Conservation (phyloP, 495 filamentous ascomycete species). For the Paragyromitra xinjiangensis region DNA sequence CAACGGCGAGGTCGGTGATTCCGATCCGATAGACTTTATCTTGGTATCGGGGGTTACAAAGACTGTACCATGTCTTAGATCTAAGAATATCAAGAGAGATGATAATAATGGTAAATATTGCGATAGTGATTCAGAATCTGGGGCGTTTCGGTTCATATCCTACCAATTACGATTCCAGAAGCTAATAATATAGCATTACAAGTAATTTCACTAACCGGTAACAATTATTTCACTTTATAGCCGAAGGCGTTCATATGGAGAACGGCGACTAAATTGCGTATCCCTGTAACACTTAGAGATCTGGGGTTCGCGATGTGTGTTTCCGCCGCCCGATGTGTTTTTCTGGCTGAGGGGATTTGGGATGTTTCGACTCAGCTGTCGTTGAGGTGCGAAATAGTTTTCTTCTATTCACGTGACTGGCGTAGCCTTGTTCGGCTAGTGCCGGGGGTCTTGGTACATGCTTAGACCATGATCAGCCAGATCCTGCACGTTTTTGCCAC, state of each 20-base stretch:
- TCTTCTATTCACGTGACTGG: slow-evolving; percentile 22
- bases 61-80: slow-evolving; percentile 18
- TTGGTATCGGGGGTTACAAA: background rate
- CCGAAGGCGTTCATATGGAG: background rate
- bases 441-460: slow-evolving; percentile 27
- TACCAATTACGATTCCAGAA: background rate
- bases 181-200: background rate
- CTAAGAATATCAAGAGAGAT: slow-evolving; percentile 1
- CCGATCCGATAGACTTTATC: background rate
- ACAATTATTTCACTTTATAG: background rate
- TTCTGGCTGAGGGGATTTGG: background rate
- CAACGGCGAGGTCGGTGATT: background rate
- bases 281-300: background rate
- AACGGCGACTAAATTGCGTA: background rate
- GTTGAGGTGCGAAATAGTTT: slow-evolving; percentile 15
- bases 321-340: slow-evolving; percentile 5
- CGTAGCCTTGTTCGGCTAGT: slow-evolving; percentile 7
- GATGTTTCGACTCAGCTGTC: slow-evolving; percentile 42
- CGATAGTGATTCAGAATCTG: background rate
- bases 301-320: slow-evolving; percentile 2
- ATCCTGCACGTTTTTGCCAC: slow-evolving; percentile 51
- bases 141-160: background rate
- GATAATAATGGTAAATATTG: background rate
- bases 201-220: background rate
- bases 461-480: slow-evolving; percentile 47